Evolutionary conservation across 2,329 filamentous ascomycete genomes (phyloP).

Genomic region (Gnomoniopsis smithogilvyi): DNA sequence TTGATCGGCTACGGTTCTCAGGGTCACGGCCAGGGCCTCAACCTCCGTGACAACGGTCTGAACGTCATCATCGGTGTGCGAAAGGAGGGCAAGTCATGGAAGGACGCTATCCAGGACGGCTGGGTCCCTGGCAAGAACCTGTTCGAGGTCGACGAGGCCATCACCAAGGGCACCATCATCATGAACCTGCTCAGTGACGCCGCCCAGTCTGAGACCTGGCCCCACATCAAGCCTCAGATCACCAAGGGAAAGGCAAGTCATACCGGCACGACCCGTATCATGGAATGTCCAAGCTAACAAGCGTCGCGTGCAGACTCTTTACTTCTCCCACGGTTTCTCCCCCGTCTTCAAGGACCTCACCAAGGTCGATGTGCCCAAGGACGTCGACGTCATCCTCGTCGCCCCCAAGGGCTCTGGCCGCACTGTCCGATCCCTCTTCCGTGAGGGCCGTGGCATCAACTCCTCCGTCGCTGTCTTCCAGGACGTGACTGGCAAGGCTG

Average conservation of each 20-base stretch:
- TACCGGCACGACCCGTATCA: background rate
- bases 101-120: conserved; percentile 94
- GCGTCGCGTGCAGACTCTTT: conserved; percentile 74
- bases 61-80: conserved; percentile 99
- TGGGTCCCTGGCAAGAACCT: conserved; percentile 99
- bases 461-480: conserved; percentile 98
- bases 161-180: conserved; percentile 87
- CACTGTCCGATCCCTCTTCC: conserved; percentile 98
- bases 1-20: conserved; percentile 98
- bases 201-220: conserved; percentile 98
- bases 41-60: conserved; percentile 98
- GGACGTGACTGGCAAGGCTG: conserved; percentile 94
- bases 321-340: conserved; percentile 99
- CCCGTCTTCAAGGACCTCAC: conserved; percentile 99
- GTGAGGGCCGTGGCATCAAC: conserved; percentile 99
- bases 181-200: conserved; percentile 99
- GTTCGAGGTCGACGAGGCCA: conserved; percentile 97
- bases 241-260: conserved; percentile 90
- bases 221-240: conserved; percentile 94
- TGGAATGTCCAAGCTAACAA: background rate
- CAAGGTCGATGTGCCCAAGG: conserved; percentile 92
- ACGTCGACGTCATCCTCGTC: conserved; percentile 99
- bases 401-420: conserved; percentile 98
- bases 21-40: conserved; percentile 98
- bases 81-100: conserved; percentile 98